Base-by-base conservation (phyloP, 805 yeast genomes). In the Hanseniaspora nectarophila region DNA sequence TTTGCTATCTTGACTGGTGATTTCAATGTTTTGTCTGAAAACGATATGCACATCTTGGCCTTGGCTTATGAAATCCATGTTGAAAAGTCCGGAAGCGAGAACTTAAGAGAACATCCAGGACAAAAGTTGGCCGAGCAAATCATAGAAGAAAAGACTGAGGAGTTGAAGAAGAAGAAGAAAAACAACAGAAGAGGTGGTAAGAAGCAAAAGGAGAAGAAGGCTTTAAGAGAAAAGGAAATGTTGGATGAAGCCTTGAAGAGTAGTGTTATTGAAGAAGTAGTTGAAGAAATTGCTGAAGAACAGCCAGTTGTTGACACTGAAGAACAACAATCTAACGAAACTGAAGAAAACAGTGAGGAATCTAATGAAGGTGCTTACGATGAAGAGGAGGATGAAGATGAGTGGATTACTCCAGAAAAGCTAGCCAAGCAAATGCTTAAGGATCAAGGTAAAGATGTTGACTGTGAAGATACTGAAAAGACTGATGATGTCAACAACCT, bases 331-430 rank as follows among this genome's bases (percentile, higher is more conserved):
- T 18, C 45, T 43, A 42, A 45, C 34, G 43, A 24, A 5, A 15
- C 24, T 43, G 44, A 40, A 28, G 55, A 50, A 15, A 31, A 15
- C 15, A 45, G 35, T 15, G 47, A 54, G n/a, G 45, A 39, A 4
- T n/a, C 43, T 13, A 46, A 43, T 18, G 44, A 50, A 15, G 45
- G 48, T 2, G 67, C 64, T 15, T 66, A 61, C 10, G 67, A 61
- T 8, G 84, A 75, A 20, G 76, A 73, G 29, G 81, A 81, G 43
- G 89, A 80, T 52, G 90, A 84, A 53, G 88, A 85, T 38, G 95
- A 85, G 56, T 92, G 98, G 98, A 92, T 92, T 59, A 85, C 95
- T 0, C 83, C 92, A 3, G 95, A 85, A 2, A 92, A 88, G 60
- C 67, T 92, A 31, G 71, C 76, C 38, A 86, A 82, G 59, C 79